A percentile compares a stretch with the other conserved stretches of the same genome.
These are phyloP conservation scores for Eutrema heterophyllum DNA, from an alignment of 345 rosid genomes.

Conservation along the genomic window DNA sequence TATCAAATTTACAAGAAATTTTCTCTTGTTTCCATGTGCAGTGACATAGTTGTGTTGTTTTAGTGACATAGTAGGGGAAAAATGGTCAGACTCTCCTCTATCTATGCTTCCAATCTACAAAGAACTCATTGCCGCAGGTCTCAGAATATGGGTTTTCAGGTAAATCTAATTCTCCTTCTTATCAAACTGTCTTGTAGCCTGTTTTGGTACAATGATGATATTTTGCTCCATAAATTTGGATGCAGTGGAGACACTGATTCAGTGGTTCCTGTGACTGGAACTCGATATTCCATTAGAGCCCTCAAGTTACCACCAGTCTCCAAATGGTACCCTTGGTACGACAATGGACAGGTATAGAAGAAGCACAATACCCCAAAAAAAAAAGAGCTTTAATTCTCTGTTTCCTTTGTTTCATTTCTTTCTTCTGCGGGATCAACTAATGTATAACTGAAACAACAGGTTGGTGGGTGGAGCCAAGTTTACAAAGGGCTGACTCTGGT, in stretches of 20 bases:
- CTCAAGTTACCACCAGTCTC: constrained; percentile 65
- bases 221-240: constrained; percentile 4
- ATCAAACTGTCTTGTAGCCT: neutral
- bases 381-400: neutral
- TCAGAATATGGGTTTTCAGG: constrained; percentile 92
- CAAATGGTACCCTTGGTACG: constrained; percentile 92
- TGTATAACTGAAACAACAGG: constrained; percentile 36
- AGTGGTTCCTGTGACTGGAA: constrained; percentile 88
- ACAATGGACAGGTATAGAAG: constrained; percentile 27
- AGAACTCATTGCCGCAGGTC: constrained; percentile 76
- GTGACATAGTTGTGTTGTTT: neutral
- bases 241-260: constrained; percentile 92
- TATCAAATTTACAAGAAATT: neutral
- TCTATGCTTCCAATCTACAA: constrained; percentile 94
- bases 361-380: neutral
- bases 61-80: constrained; percentile 61
- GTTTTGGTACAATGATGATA: neutral
- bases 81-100: constrained; percentile 85
- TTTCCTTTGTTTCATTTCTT: neutral
- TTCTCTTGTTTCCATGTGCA: neutral
- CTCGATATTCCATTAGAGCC: constrained; percentile 80
- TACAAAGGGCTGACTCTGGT: constrained; percentile 83
- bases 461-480: constrained; percentile 94
- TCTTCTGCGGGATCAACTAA: neutral
- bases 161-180: constrained; percentile 2